These are phyloP conservation scores for Avena eriantha DNA, from an alignment of 176 grass and related monocot genomes.

Conservation along the genomic window DNA sequence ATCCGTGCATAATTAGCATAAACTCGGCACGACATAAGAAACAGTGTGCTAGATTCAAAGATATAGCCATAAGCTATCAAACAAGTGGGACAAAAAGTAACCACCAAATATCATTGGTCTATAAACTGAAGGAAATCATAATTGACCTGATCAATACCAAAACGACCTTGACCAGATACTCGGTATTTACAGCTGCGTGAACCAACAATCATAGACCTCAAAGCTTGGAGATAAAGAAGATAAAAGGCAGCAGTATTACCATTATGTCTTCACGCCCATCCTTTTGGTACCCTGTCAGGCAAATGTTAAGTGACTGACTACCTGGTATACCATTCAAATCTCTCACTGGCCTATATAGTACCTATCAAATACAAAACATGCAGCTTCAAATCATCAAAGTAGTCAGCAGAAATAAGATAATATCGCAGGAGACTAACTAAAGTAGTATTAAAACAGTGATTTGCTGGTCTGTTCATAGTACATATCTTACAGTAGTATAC, in stretches of 20 bases:
- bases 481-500: neutral
- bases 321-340: conserved; percentile 81
- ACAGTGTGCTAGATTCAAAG: neutral
- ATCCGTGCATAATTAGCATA: neutral
- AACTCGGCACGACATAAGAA: neutral
- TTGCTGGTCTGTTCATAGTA: neutral
- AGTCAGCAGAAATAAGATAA: neutral
- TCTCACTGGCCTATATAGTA: conserved; percentile 73
- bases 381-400: conserved; percentile 1
- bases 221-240: neutral
- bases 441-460: neutral
- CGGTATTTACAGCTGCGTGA: neutral
- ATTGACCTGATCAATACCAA: neutral
- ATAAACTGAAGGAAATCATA: conserved; percentile 1
- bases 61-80: neutral
- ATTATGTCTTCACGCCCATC: conserved; percentile 74
- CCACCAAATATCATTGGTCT: neutral
- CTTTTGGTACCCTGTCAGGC: conserved; percentile 91
- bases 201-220: neutral
- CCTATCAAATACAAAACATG: conserved; percentile 47
- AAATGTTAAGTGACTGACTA: conserved; percentile 66
- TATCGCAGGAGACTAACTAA: neutral
- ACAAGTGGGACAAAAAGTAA: conserved; percentile 1
- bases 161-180: neutral
- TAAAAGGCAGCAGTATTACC: conserved; percentile 52